Evolutionary conservation across 495 filamentous ascomycete species (phyloP).

Genomic region (Aspergillus olivimuriae): DNA sequence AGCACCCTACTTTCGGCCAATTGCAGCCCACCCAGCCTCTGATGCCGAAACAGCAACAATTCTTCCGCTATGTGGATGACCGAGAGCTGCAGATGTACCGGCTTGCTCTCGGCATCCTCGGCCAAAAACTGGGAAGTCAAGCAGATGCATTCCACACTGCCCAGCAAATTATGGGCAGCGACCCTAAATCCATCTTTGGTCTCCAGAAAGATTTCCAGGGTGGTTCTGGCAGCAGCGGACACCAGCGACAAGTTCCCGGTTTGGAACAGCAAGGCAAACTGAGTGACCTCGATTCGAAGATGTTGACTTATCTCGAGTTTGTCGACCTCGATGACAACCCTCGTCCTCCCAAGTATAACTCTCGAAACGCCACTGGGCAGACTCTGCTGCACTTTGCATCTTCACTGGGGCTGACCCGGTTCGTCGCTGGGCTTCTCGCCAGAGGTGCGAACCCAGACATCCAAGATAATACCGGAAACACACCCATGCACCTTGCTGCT

Average conservation of each 20-base stretch:
- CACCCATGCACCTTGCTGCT: conserved; percentile 79
- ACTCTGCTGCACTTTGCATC: conserved; percentile 79
- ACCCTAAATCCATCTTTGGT: conserved; percentile 36
- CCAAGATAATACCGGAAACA: conserved; percentile 74
- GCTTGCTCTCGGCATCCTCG: conserved; percentile 40
- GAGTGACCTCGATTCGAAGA: conserved; percentile 59
- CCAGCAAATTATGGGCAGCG: conserved; percentile 45
- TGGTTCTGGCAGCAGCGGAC: conserved; percentile 26
- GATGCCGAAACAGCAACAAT: conserved; percentile 48
- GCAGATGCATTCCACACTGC: conserved; percentile 46
- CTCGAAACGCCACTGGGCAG: conserved; percentile 59
- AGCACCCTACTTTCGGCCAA: conserved; percentile 45
- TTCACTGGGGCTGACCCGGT: conserved; percentile 65
- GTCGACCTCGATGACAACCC: conserved; percentile 73
- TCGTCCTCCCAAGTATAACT: conserved; percentile 57
- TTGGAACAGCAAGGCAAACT: conserved; percentile 35
- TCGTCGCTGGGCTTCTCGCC: conserved; percentile 74
- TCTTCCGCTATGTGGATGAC: conserved; percentile 77
- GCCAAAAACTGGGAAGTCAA: conserved; percentile 42
- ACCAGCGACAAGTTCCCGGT: conserved; percentile 42
- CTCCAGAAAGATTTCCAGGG: conserved; percentile 42
- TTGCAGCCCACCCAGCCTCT: conserved; percentile 38
- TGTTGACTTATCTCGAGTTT: conserved; percentile 68
- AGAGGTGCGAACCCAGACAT: conserved; percentile 72
- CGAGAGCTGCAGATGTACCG: conserved; percentile 62